These are phyloP conservation scores for Colletotrichum spaethianum DNA, from an alignment of 2,329 filamentous ascomycete species.

Conservation along the genomic window DNA sequence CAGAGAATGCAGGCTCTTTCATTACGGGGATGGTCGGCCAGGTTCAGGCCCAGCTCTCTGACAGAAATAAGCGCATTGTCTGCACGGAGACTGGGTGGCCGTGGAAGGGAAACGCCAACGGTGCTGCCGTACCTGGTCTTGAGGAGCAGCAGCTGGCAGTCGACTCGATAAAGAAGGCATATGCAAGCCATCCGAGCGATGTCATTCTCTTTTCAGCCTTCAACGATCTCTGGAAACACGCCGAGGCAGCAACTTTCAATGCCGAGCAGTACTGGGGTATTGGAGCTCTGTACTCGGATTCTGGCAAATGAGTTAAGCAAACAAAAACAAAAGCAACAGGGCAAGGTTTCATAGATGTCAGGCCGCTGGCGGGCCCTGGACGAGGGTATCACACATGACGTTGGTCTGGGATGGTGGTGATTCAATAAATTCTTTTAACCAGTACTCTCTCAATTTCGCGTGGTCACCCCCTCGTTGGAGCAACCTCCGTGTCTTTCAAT, in stretches of 20 bases:
- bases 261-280: conserved; percentile 87
- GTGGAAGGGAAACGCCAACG: conserved; percentile 75
- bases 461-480: neutral
- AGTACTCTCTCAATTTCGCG: neutral
- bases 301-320: conserved; percentile 30
- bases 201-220: conserved; percentile 84
- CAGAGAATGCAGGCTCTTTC: conserved; percentile 77
- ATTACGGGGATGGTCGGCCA: conserved; percentile 68
- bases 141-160: conserved; percentile 78
- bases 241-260: conserved; percentile 73
- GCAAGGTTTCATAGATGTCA: neutral
- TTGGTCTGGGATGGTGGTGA: neutral
- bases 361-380: conserved; percentile 20
- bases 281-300: conserved; percentile 46
- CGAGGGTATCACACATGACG: neutral
- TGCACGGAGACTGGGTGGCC: conserved; percentile 93
- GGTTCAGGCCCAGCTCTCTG: conserved; percentile 58
- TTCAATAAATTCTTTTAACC: neutral
- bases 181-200: conserved; percentile 63
- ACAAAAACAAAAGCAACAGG: neutral
- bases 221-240: conserved; percentile 84
- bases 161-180: conserved; percentile 72
- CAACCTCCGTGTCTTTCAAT: neutral
- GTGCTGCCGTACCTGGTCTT: conserved; percentile 76
- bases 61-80: conserved; percentile 71